Evolutionary conservation across 257 asterid species (phyloP), one percentile per base, ranked within the genome.

Genomic region (Nicotiana benthamiana): DNA sequence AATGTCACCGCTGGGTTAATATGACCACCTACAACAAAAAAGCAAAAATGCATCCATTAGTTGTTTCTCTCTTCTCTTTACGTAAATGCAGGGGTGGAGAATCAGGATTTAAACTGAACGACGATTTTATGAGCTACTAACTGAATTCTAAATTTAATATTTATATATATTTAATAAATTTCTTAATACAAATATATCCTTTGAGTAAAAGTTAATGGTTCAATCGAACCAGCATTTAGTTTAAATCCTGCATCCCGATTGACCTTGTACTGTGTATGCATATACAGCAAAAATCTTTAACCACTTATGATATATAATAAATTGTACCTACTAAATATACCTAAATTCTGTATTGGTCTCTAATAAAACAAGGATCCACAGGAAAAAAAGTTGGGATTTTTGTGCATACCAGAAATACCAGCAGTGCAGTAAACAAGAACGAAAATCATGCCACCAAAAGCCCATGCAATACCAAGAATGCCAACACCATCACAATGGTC

Each of bases 1-100:
- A 72, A 72, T 4, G 83, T 72, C 83, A 81, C 80, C 1, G 80
- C 83, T 0, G 83, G 83, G 75, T 81, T 81, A 24, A 81, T 81
- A 28, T 81, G 83, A 24, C 83, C 83, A 70, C 80, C 83, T 72
- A 4, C 60, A 40, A 22, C 20, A 11, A 12, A 36, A 34, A 7
- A 32, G 18, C 9, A 13, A 26, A 63, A 1, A 7, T 2, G 7
- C 1, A 5, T 11, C 6, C 11, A 0, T 68, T 36, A 68, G 0
- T n/a, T 68, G 8, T 15, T 17, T 9, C 9, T 5, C n/a, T 66
- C 22, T 56, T 56, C 24, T 64, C 46, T 32, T 18, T 18, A 15
- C 72, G 15, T 27, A 0, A 61, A 0, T 32, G 6, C 1, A 4
- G 36, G 1, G 10, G 10, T 3, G 2, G 11, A 40, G 11, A 40